These are phyloP conservation scores for Pseudoperonospora humuli DNA, from an alignment of 352 stramenopile genomes.

Conservation along the genomic window DNA sequence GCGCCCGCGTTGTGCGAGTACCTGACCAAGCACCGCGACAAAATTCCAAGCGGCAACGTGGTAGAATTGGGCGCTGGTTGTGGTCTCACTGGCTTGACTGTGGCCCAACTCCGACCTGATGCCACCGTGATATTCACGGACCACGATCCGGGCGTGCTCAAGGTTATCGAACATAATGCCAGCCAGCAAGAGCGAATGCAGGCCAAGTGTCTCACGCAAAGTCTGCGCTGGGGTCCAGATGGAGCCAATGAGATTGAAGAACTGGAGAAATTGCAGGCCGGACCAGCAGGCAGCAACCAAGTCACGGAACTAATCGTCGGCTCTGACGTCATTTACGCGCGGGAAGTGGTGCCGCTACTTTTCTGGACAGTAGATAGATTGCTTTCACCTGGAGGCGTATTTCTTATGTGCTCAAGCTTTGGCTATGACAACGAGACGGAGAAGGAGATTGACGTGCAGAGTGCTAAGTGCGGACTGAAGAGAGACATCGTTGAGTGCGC, in stretches of 20 bases:
- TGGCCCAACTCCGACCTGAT: constrained; percentile 50
- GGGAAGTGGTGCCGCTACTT: constrained; percentile 53
- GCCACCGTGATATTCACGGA: constrained; percentile 72
- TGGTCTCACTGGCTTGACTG: constrained; percentile 49
- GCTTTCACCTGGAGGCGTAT: constrained; percentile 25
- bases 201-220: constrained; percentile 50
- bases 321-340: constrained; percentile 74
- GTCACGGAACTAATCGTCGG: constrained; percentile 52
- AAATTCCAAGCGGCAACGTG: constrained; percentile 46
- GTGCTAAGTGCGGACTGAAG: constrained; percentile 34
- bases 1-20: constrained; percentile 61
- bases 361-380: constrained; percentile 74
- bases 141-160: constrained; percentile 74
- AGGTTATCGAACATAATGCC: constrained; percentile 71
- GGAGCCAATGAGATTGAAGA: constrained; percentile 45
- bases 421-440: constrained; percentile 67
- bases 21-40: constrained; percentile 34
- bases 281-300: constrained; percentile 1
- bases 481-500: constrained; percentile 41
- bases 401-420: constrained; percentile 75
- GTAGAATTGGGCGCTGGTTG: constrained; percentile 67
- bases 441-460: constrained; percentile 55
- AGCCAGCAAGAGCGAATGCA: constrained; percentile 44
- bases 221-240: constrained; percentile 54
- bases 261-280: constrained; percentile 28